Base-by-base conservation (phyloP, 139 green algal genomes). In the Eudorina sp. region DNA sequence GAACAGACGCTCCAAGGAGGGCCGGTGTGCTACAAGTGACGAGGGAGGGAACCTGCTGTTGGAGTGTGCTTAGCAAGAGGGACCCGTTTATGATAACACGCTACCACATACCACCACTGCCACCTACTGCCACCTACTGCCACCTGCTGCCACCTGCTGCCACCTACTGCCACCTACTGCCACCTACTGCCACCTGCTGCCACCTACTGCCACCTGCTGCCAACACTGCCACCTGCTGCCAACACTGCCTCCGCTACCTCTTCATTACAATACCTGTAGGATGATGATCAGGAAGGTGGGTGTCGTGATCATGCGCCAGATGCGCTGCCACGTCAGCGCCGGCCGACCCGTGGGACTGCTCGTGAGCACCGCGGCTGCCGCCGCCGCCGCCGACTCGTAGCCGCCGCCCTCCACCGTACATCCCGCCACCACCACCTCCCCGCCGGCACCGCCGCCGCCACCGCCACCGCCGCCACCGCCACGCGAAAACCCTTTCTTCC, bases 211-310 rank as follows among this genome's bases (percentile, higher is more conserved):
- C 55, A 38, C 36, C 81, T 86, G 38, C 9, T 68, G 58, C 58
- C 58, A 9, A 14, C 18, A 68, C 23, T 68, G 58, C 58, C 58
- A n/a, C n/a, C n/a, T n/a, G n/a, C n/a, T n/a, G n/a, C n/a, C n/a
- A n/a, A n/a, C n/a, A n/a, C n/a, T n/a, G n/a, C n/a, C n/a, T n/a
- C n/a, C n/a, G n/a, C n/a, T n/a, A n/a, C n/a, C n/a, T n/a, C n/a
- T n/a, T n/a, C n/a, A n/a, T n/a, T n/a, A n/a, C n/a, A n/a, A 21
- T n/a, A 90, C 85, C 86, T 93, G 90, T 38, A 89, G 68, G 43
- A 92, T 92, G 83, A 94, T 94, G 53, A 94, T 84, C 41, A 86
- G 53, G 86, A 94, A 94, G 36, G 91, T 90, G 29, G 89, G 91
- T 7, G 91, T 90, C 19, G 60, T 84, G 16, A 93, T 21, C 72